These are phyloP conservation scores for Geoglossum cookeanum DNA, from an alignment of 2,329 filamentous ascomycete genomes.

Conservation along the genomic window DNA sequence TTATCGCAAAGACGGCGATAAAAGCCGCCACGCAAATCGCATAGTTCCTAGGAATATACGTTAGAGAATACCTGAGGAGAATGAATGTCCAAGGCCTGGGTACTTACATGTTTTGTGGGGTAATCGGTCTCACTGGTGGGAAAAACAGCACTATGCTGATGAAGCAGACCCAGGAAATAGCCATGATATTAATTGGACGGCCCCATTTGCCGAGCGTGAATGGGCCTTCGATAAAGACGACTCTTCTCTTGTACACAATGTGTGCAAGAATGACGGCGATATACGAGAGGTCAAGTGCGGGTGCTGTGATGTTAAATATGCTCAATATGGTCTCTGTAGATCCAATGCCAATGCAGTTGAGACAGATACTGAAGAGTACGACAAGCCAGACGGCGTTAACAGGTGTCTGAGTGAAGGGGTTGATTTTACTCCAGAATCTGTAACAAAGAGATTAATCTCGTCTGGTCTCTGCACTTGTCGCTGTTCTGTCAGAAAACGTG, in stretches of 20 bases:
- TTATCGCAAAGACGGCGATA: conserved; percentile 29
- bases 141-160: conserved; percentile 42
- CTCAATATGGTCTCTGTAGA: conserved; percentile 24
- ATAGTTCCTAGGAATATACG: conserved; percentile 23
- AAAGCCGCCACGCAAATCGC: conserved; percentile 26
- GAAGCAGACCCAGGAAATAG: conserved; percentile 41
- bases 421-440: conserved; percentile 29
- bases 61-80: neutral
- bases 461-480: neutral
- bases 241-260: conserved; percentile 30
- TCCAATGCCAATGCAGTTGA: conserved; percentile 29
- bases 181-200: conserved; percentile 33
- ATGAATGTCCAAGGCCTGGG: neutral
- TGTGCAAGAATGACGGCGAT: conserved; percentile 41
- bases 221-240: conserved; percentile 36
- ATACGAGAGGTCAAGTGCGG: conserved; percentile 33
- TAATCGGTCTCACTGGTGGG: conserved; percentile 28
- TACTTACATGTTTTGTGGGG: conserved; percentile 26
- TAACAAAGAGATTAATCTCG: neutral
- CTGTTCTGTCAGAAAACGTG: conserved; percentile 11
- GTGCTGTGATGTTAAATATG: conserved; percentile 34
- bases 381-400: conserved; percentile 46
- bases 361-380: conserved; percentile 34
- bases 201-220: conserved; percentile 38
- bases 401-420: conserved; percentile 35